Conservation (phyloP, 2,329 filamentous ascomycete species). For the Cryoendolithus antarcticus region DNA sequence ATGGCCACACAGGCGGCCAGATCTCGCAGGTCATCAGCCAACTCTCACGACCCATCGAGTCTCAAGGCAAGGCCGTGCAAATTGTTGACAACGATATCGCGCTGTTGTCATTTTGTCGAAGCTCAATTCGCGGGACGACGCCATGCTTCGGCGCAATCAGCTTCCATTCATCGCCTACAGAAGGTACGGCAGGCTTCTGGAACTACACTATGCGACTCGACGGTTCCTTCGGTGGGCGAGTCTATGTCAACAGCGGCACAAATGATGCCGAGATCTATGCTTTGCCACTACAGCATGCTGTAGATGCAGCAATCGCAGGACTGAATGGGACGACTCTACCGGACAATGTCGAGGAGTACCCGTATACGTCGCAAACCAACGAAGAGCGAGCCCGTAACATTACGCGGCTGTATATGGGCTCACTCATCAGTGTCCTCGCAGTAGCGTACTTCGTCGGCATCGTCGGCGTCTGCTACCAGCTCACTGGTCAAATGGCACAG, state of each 20-base stretch:
- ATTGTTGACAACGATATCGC: conserved; percentile 45
- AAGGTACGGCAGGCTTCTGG: conserved; percentile 58
- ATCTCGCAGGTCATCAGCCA: conserved; percentile 57
- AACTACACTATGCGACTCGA: conserved; percentile 79
- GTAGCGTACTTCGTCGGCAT: conserved; percentile 69
- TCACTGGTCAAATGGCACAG: conserved; percentile 72
- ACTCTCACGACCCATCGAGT: conserved; percentile 44
- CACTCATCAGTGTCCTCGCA: conserved; percentile 62
- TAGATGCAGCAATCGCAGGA: conserved; percentile 60
- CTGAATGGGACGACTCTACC: conserved; percentile 34
- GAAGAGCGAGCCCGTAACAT: conserved; percentile 55
- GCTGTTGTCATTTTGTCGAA: conserved; percentile 50
- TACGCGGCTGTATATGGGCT: conserved; percentile 56
- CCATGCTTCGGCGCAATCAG: conserved; percentile 61
- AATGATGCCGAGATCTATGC: conserved; percentile 71
- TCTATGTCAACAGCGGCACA: conserved; percentile 48
- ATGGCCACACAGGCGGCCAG: conserved; percentile 50
- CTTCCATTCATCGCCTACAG: conserved; percentile 61
- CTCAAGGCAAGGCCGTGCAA: conserved; percentile 43
- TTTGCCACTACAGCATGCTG: conserved; percentile 64
- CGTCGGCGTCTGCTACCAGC: conserved; percentile 73
- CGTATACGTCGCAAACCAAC: conserved; percentile 61
- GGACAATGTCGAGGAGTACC: conserved; percentile 47
- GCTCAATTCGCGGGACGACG: conserved; percentile 48
- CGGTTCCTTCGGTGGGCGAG: conserved; percentile 52